These are phyloP conservation scores for Saprolegnia parasitica DNA, from an alignment of 352 stramenopile genomes.

Conservation along the genomic window DNA sequence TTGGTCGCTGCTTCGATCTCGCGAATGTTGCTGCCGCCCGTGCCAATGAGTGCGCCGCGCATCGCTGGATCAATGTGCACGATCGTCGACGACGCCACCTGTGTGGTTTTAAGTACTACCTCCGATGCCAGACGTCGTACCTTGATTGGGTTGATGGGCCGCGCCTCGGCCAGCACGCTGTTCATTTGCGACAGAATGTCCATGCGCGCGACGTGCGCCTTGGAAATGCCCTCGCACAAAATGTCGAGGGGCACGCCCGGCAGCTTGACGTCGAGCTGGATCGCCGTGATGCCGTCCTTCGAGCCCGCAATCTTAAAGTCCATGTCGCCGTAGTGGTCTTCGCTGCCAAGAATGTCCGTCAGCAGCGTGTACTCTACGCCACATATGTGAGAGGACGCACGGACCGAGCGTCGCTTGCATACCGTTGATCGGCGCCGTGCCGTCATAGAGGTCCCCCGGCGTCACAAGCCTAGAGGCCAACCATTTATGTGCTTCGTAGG, in stretches of 20 bases:
- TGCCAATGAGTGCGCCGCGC: slow-evolving; percentile 65
- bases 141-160: slow-evolving; percentile 40
- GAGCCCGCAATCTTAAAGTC: slow-evolving; percentile 97
- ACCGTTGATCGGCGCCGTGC: slow-evolving; percentile 51
- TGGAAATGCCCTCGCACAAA: slow-evolving; percentile 79
- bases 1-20: slow-evolving; percentile 61
- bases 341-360: slow-evolving; percentile 95
- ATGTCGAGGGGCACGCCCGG: slow-evolving; percentile 78
- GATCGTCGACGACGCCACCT: slow-evolving; percentile 9
- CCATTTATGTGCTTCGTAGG: slow-evolving; percentile 3
- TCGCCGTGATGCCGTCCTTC: slow-evolving; percentile 86
- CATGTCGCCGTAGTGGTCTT: slow-evolving; percentile 98
- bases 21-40: slow-evolving; percentile 67
- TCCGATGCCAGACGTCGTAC: neutral
- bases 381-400: neutral
- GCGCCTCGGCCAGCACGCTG: slow-evolving; percentile 52
- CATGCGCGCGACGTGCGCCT: slow-evolving; percentile 72
- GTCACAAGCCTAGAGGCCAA: slow-evolving; percentile 54
- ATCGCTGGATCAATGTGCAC: slow-evolving; percentile 19
- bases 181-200: slow-evolving; percentile 86
- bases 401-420: neutral
- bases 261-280: slow-evolving; percentile 97
- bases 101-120: no score
- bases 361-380: slow-evolving; percentile 82
- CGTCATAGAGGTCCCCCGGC: slow-evolving; percentile 59